Percentiles rank a stretch among this genome's conserved stretches.
Evolutionary conservation across 2,329 filamentous ascomycete genomes (phyloP).

Genomic region (Fusarium humuli): DNA sequence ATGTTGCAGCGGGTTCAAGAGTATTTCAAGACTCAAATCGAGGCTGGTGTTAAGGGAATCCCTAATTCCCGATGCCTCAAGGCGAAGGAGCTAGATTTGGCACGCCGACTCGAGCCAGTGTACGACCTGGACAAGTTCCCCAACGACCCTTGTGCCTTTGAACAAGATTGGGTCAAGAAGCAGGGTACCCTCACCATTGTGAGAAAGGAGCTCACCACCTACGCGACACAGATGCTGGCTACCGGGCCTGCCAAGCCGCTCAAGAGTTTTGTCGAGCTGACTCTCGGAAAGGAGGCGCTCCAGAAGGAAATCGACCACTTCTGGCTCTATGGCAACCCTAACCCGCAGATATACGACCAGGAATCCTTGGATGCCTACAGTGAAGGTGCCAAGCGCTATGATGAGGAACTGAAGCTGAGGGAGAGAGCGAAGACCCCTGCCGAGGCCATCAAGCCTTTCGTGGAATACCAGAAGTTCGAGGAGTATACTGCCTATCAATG

Average conservation of each 20-base stretch:
- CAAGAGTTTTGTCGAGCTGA: not conserved
- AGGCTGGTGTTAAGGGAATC: not conserved
- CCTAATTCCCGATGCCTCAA: not conserved
- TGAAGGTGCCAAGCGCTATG: no score
- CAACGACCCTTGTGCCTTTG: not conserved
- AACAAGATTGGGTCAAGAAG: not conserved
- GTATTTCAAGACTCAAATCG: not conserved
- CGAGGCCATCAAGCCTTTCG: not conserved
- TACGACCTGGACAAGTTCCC: not conserved
- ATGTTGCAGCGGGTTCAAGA: not conserved
- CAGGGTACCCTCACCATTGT: not conserved
- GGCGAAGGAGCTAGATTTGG: accelerated
- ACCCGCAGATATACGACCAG: not conserved
- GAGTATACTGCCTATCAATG: not conserved
- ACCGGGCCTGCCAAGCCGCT: not conserved
- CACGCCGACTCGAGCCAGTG: accelerated
- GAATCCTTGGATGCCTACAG: no score
- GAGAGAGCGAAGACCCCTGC: no score
- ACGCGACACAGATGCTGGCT: not conserved
- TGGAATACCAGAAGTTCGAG: not conserved
- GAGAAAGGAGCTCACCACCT: not conserved
- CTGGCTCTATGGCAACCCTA: not conserved
- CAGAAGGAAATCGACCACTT: not conserved
- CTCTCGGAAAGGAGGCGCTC: not conserved
- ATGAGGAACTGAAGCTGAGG: no score